Evolutionary conservation across 495 filamentous ascomycete species (phyloP), one percentile per base, ranked within the genome.

Genomic region (Cetradonia linearis): DNA sequence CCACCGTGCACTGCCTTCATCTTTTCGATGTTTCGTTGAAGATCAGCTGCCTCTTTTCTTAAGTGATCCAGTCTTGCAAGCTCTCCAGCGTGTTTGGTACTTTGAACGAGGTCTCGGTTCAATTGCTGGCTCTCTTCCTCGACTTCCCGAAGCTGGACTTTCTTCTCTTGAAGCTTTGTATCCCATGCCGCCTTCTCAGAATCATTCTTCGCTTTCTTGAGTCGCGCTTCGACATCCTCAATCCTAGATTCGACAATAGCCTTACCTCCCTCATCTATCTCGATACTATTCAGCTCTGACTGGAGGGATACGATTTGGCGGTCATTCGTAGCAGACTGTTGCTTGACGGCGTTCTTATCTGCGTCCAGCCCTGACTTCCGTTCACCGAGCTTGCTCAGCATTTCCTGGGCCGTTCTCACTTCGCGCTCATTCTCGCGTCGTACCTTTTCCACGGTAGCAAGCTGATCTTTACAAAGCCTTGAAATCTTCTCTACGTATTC

Each of bases 211-310:
- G 81, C 77, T 60, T 79, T 76, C 54, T 76, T 73, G 8, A 95
- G 77, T 48, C 72, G 78, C 5, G 77, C 73, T 62, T 84, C 81
- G 5, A 86, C 76, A 31, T 95, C 89, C 56, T 84, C 80, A 40
- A 86, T 76, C 44, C 85, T 84, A 5, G 84, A 80, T 59, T 91
- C 84, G 14, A 95, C 77, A 5, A 85, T 75, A 34, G 86, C 84
- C 67, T 87, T 86, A 30, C 81, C 78, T 14, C 89, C 91, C 73
- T 96, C 91, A 64, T 96, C 92, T 46, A 90, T 77, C 16, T 86
- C 80, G 55, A 97, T 83, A 9, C 71, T 74, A 63, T 84, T 78
- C 10, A 93, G 72, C 16, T 86, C 83, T 37, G 70, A 73, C 64
- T 92, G 87, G 14, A 88, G 77, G 5, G 66, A 67, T 11, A 70